Evolutionary conservation across 768 basidiomycete species (phyloP).

Genomic region (Phaffia australis): DNA sequence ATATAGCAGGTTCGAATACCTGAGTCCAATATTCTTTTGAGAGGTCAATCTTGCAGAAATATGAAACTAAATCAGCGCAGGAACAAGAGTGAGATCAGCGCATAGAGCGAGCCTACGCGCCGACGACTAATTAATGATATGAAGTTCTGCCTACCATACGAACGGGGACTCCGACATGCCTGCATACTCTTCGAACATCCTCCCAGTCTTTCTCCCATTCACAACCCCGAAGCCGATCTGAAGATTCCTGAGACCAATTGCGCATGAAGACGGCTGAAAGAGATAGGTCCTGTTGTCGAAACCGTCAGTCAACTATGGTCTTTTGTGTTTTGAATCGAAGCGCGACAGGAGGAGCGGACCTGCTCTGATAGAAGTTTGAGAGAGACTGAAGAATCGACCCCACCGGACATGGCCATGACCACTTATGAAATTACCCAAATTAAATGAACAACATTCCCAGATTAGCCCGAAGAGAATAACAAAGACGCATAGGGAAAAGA

Average conservation of each 20-base stretch:
- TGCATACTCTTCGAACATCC: slow-evolving; percentile 74
- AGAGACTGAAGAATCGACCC: slow-evolving; percentile 85
- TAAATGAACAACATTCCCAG: no score
- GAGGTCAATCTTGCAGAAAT: slow-evolving; percentile 58
- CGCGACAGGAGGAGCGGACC: neutral
- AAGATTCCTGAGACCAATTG: slow-evolving; percentile 54
- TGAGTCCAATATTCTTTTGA: slow-evolving; percentile 79
- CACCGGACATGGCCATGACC: slow-evolving; percentile 85
- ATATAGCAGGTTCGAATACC: slow-evolving; percentile 78
- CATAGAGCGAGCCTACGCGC: no score
- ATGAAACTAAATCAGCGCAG: neutral
- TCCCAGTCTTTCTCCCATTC: slow-evolving; percentile 95
- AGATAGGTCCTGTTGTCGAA: slow-evolving; percentile 53
- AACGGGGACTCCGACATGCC: slow-evolving; percentile 57
- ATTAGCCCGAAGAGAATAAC: no score
- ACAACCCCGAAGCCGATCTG: slow-evolving; percentile 49
- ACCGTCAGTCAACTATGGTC: neutral
- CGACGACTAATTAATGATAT: no score
- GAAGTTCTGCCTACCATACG: slow-evolving; percentile 47
- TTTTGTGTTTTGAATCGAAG: neutral
- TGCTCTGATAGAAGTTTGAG: slow-evolving; percentile 56
- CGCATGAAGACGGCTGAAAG: slow-evolving; percentile 87
- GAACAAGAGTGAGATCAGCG: neutral
- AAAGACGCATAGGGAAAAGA: no score
- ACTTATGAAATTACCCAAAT: slow-evolving; percentile 43